These are phyloP conservation scores for Trichoderma simmonsii DNA, from an alignment of 2,329 filamentous ascomycete species.

Conservation along the genomic window DNA sequence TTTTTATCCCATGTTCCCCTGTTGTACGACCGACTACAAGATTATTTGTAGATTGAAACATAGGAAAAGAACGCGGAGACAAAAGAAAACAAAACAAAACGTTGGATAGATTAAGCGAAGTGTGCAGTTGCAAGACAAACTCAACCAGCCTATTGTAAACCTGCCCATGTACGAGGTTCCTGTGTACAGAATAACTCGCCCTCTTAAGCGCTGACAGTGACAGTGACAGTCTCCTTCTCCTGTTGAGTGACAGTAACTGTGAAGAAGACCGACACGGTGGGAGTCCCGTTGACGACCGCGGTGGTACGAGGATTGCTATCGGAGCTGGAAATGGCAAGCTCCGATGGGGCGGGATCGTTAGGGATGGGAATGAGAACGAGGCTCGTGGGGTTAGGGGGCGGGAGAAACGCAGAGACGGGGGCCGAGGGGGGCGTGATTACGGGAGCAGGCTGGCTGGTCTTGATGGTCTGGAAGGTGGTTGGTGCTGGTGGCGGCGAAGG, in stretches of 20 bases:
- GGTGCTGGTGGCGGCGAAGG: slow-evolving; percentile 11
- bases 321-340: not conserved
- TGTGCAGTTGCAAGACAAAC: not conserved
- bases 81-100: not conserved
- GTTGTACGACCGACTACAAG: not conserved
- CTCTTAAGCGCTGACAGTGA: slow-evolving; percentile 23
- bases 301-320: slow-evolving; percentile 21
- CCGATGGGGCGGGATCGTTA: slow-evolving; percentile 21
- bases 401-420: not conserved
- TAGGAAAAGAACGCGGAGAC: not conserved
- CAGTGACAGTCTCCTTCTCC: slow-evolving; percentile 32
- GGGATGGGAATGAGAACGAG: slow-evolving; percentile 30
- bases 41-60: slow-evolving; percentile 3
- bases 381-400: slow-evolving; percentile 22
- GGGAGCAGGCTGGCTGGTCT: not conserved
- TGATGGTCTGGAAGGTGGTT: slow-evolving; percentile 19
- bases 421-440: not conserved
- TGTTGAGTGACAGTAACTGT: slow-evolving; percentile 38
- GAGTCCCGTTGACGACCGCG: slow-evolving; percentile 29
- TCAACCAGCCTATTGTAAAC: not conserved
- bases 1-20: not conserved
- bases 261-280: slow-evolving; percentile 36
- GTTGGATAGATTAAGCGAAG: not conserved
- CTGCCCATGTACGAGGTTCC: not conserved
- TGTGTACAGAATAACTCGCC: not conserved